These are phyloP conservation scores for Tylopilus sp. DNA, from an alignment of 1,284 basidiomycete species.

Conservation along the genomic window DNA sequence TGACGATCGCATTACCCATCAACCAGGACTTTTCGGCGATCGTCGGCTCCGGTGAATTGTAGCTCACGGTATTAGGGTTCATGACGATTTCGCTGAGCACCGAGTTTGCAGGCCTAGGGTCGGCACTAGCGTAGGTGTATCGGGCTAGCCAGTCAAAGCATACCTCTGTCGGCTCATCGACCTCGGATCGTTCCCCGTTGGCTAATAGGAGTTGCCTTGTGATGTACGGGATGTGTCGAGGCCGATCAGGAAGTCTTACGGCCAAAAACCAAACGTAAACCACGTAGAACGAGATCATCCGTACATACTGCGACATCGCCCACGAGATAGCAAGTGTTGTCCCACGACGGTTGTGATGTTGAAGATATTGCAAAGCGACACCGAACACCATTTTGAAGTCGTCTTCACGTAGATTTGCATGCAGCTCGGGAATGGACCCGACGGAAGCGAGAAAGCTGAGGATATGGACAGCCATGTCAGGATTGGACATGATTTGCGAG, in stretches of 20 bases:
- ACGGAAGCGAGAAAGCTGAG: conserved; percentile 88
- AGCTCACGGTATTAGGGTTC: conserved; percentile 40
- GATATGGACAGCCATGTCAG: conserved; percentile 92
- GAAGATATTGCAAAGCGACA: conserved; percentile 91
- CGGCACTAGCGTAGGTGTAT: conserved; percentile 91
- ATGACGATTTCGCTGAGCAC: conserved; percentile 72
- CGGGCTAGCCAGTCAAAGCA: conserved; percentile 97
- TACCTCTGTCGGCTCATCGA: conserved; percentile 92
- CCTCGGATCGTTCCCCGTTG: conserved; percentile 68
- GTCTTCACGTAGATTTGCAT: conserved; percentile 88
- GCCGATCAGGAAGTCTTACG: conserved; percentile 79
- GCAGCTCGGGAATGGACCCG: conserved; percentile 73
- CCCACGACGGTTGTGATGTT: conserved; percentile 78
- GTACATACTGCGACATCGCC: conserved; percentile 93
- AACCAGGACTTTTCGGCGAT: conserved; percentile 78
- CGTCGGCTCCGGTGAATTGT: conserved; percentile 37
- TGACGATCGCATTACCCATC: conserved; percentile 81
- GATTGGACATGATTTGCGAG: conserved; percentile 91
- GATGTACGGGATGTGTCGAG: conserved; percentile 82
- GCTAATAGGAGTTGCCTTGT: conserved; percentile 84
- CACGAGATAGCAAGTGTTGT: conserved; percentile 64
- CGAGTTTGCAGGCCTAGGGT: conserved; percentile 82
- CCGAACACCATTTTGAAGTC: conserved; percentile 95
- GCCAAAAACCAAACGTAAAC: conserved; percentile 96
- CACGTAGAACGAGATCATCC: conserved; percentile 88